Evolutionary conservation across 2,329 filamentous ascomycete genomes (phyloP).

Genomic region (Lecanosticta acicola): DNA sequence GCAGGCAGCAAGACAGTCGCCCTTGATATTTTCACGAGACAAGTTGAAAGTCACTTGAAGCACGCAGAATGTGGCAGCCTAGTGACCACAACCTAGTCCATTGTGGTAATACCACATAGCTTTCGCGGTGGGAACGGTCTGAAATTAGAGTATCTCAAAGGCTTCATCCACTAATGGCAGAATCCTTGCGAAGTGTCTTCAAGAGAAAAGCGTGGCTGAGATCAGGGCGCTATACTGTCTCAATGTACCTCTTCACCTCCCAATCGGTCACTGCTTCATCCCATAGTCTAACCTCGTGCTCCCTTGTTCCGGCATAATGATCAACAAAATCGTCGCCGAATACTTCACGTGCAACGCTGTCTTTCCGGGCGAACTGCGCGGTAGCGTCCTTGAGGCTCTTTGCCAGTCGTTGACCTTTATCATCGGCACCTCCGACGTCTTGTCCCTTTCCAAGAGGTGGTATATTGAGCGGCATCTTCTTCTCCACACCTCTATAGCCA

Average conservation of each 20-base stretch:
- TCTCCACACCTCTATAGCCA: constrained; percentile 86
- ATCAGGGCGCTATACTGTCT: constrained; percentile 28
- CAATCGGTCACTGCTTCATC: constrained; percentile 97
- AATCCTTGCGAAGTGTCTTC: no score
- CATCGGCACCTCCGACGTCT: constrained; percentile 65
- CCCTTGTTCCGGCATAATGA: constrained; percentile 84
- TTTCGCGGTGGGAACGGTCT: no score
- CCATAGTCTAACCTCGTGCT: constrained; percentile 86
- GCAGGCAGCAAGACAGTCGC: no score
- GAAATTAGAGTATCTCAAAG: no score
- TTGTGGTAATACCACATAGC: no score
- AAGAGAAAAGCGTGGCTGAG: no score
- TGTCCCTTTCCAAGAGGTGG: constrained; percentile 81
- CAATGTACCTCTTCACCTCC: constrained; percentile 43
- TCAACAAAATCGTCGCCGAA: constrained; percentile 95
- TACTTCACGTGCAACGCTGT: constrained; percentile 85
- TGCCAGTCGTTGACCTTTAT: constrained; percentile 71
- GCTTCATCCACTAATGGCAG: no score
- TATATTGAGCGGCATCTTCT: constrained; percentile 76
- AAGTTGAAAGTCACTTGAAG: no score
- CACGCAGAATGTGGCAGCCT: no score
- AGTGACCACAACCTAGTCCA: no score
- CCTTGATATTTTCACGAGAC: no score
- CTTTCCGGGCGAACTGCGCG: constrained; percentile 66
- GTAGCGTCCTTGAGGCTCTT: constrained; percentile 83